Evolutionary conservation across 306 rosid genomes (phyloP).

Genomic region (Ormosia semicastrata): DNA sequence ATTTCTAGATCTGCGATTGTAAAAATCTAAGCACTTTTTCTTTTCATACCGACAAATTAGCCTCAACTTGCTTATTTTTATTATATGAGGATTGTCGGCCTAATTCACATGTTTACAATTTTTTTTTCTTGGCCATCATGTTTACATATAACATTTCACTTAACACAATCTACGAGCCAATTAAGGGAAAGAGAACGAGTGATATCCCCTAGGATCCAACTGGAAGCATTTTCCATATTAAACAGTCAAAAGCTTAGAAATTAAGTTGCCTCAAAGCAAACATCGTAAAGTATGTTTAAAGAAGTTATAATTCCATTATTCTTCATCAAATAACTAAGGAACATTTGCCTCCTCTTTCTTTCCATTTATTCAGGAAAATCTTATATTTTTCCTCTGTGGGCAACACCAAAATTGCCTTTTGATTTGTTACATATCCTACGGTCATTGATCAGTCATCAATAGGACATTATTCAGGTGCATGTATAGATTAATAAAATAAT

Average conservation of each 20-base stretch:
- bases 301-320: not conserved
- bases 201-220: conserved; percentile 4
- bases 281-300: conserved; percentile 9
- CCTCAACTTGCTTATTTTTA: not conserved
- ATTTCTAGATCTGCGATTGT: not conserved
- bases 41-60: conserved; percentile 30
- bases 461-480: not conserved
- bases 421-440: not conserved
- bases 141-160: not conserved
- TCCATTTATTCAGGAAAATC: not conserved
- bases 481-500: conserved; percentile 5
- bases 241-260: conserved; percentile 30
- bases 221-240: not conserved
- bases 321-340: not conserved
- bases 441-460: not conserved
- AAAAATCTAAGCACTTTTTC: not conserved
- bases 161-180: conserved; percentile 3
- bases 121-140: not conserved
- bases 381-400: not conserved
- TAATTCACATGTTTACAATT: not conserved
- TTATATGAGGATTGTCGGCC: not conserved
- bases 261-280: conserved; percentile 18
- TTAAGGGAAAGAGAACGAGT: not conserved
- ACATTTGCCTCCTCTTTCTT: not conserved
- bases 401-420: not conserved